Conservation (phyloP, 2,329 filamentous ascomycete genomes). For the Pseudogymnoascus sp. region DNA sequence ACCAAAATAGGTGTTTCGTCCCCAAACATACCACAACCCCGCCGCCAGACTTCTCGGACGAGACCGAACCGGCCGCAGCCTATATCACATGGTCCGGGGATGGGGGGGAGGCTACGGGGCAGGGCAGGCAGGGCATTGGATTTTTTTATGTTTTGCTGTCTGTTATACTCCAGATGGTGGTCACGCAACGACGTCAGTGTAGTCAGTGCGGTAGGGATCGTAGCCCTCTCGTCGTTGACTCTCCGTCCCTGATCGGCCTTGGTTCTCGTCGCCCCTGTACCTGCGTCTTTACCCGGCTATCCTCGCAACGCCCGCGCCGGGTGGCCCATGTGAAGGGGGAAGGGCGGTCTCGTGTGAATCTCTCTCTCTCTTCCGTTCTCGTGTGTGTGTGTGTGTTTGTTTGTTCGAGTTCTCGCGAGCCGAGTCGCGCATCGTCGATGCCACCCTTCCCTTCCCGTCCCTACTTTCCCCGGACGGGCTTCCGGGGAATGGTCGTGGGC, state of each 20-base stretch:
- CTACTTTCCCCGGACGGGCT: neutral
- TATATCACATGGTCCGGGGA: neutral
- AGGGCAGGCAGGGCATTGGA: neutral
- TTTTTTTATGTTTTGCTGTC: no score
- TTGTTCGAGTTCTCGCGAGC: neutral
- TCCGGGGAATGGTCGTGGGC: neutral
- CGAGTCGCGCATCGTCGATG: neutral
- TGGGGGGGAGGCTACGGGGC: neutral
- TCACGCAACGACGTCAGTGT: neutral
- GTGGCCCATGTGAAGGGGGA: neutral
- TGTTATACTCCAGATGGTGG: neutral
- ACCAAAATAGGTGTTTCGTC: neutral
- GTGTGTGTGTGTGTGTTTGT: no score
- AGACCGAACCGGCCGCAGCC: neutral
- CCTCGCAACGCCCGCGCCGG: neutral
- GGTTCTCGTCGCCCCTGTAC: neutral
- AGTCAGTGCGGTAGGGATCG: neutral
- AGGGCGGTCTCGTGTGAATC: neutral
- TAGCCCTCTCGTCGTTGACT: neutral
- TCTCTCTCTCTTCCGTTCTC: no score
- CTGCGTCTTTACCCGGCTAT: neutral
- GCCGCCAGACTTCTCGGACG: neutral
- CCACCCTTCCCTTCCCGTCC: neutral
- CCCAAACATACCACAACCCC: neutral
- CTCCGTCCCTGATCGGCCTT: conserved; percentile 2